These are phyloP conservation scores for Chara braunii DNA, from an alignment of 139 green algal species.

Conservation along the genomic window DNA sequence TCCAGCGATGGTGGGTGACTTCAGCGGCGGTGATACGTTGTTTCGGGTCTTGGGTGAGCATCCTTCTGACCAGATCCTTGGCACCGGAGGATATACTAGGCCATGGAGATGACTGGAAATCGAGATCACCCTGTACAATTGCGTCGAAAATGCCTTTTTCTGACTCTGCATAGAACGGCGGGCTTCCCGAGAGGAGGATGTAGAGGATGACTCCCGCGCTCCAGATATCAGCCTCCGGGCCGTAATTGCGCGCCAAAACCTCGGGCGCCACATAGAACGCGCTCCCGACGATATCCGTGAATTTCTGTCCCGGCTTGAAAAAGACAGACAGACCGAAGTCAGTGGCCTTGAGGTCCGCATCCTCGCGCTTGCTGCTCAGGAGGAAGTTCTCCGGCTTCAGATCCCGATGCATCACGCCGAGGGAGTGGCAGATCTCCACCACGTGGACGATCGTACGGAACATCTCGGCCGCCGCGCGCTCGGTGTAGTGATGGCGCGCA, in stretches of 20 bases:
- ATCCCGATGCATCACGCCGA: conserved; percentile 88
- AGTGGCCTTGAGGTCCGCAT: conserved; percentile 77
- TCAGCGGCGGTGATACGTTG: conserved; percentile 58
- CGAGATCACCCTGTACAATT: conserved; percentile 58
- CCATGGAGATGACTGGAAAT: conserved; percentile 67
- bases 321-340: conserved; percentile 30
- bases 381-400: conserved; percentile 95
- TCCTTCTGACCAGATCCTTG: conserved; percentile 47
- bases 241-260: conserved; percentile 55
- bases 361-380: conserved; percentile 59
- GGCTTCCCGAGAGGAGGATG: conserved; percentile 44
- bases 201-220: conserved; percentile 90
- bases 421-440: conserved; percentile 82
- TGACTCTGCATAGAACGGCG: conserved; percentile 45
- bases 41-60: conserved; percentile 64
- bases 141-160: conserved; percentile 77
- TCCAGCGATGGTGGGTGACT: conserved; percentile 79
- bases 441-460: conserved; percentile 82
- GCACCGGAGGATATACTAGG: conserved; percentile 57
- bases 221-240: conserved; percentile 85
- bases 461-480: conserved; percentile 72
- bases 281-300: conserved; percentile 73
- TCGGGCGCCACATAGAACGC: conserved; percentile 92
- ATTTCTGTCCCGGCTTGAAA: conserved; percentile 55
- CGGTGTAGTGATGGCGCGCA: conserved; percentile 42